Evolutionary conservation across 2,329 filamentous ascomycete genomes (phyloP), one percentile per base, ranked within the genome.

Genomic region (Stemphylium lycopersici): DNA sequence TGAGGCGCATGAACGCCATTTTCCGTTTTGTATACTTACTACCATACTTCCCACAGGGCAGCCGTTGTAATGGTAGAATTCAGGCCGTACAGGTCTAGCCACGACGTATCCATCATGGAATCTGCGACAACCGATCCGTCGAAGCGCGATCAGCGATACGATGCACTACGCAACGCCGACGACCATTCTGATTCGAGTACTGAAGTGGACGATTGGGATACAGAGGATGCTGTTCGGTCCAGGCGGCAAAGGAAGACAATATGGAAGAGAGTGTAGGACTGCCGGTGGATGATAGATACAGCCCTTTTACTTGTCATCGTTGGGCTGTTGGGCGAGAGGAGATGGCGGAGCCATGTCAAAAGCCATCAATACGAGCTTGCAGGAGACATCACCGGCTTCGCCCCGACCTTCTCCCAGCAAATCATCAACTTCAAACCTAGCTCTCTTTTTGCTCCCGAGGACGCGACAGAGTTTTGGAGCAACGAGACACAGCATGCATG

Each of bases 321-420:
- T 1, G 70, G 63, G 3, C 49, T 74, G 15, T 43, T 74, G 22
- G 58, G 55, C 4, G 70, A 73, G 29, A 70, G 62, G 47, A 58
- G 53, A 51, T 69, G 62, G 63, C 52, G 48, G 4, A 40, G 56
- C 10, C 43, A 44, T 3, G 18, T 50, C 2, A 57, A 55, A 22
- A 56, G 54, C 10, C 55, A 67, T 37, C 18, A 45, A 26, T 67
- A 61, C 33, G 66, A 73, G 38, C 49, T 72, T 24, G 55, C 58
- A 34, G 70, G 70, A 22, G 71, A 74, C 31, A 52, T 73, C 1
- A 67, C 69, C 20, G 69, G 70, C 4, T 74, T 73, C 54, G 68
- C 68, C 15, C 70, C 71, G n/a, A 55, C 4, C n/a, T 74, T 74
- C 46, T 68, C 67, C 1, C 69, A 73, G 41, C 67, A 72, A 36